Percentiles rank a stretch among this genome's conserved stretches.
These are phyloP conservation scores for Wickerhamomyces pijperi DNA, from an alignment of 805 yeast species.

Conservation along the genomic window DNA sequence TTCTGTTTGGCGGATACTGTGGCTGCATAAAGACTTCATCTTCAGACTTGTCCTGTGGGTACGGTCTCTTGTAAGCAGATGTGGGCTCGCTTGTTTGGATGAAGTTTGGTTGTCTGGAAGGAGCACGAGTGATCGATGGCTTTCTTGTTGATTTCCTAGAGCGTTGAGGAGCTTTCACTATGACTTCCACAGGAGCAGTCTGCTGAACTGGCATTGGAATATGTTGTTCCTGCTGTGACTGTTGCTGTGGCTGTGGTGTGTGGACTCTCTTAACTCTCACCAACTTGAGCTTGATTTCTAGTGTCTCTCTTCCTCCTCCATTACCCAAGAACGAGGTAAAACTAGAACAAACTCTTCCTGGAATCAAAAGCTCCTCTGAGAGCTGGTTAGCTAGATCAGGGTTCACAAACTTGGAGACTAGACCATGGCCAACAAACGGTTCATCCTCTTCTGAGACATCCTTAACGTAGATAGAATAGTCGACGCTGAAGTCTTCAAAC, in stretches of 20 bases:
- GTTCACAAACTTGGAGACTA: constrained; percentile 22
- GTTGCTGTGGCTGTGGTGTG: constrained; percentile 6
- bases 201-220: constrained; percentile 2
- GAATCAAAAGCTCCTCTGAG: constrained; percentile 33
- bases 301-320: constrained; percentile 32
- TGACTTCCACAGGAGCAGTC: not conserved
- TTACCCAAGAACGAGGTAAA: constrained; percentile 31
- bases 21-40: constrained; percentile 9
- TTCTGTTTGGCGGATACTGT: constrained; percentile 10
- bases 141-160: not conserved
- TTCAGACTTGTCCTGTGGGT: constrained; percentile 10
- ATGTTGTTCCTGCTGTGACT: constrained; percentile 4
- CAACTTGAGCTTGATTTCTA: constrained; percentile 45
- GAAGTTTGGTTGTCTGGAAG: not conserved
- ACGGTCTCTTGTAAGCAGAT: constrained; percentile 6
- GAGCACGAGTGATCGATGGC: too few species aligned
- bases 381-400: constrained; percentile 9
- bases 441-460: constrained; percentile 42
- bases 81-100: constrained; percentile 1
- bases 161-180: not conserved
- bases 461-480: constrained; percentile 36
- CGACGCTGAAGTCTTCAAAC: constrained; percentile 24
- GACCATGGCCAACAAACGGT: constrained; percentile 37
- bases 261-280: constrained; percentile 11
- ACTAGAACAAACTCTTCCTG: constrained; percentile 47